These are phyloP conservation scores for Rutstroemia sp. DNA, from an alignment of 2,329 filamentous ascomycete species.

Conservation along the genomic window DNA sequence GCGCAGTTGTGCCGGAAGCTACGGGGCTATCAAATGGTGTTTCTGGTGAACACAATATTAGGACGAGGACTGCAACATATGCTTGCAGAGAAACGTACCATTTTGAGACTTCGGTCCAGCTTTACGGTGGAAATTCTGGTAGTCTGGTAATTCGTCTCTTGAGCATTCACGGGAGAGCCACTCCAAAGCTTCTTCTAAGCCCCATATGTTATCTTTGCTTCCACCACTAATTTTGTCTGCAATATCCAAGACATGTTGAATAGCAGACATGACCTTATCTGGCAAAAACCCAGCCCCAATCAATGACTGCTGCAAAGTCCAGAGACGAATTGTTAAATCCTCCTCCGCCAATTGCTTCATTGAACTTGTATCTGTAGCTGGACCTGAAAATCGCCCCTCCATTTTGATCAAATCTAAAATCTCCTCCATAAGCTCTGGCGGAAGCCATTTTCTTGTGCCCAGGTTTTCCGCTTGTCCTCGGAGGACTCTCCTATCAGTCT, in stretches of 20 bases:
- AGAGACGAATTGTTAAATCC: conserved; percentile 70
- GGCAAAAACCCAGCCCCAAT: conserved; percentile 60
- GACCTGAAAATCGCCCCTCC: conserved; percentile 49
- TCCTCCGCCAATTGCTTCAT: conserved; percentile 60
- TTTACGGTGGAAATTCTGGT: conserved; percentile 44
- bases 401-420: conserved; percentile 66
- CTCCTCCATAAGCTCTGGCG: conserved; percentile 68
- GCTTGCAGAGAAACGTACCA: conserved; percentile 19
- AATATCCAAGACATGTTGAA: conserved; percentile 61
- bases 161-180: conserved; percentile 79
- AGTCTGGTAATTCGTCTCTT: conserved; percentile 62
- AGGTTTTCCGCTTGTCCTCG: conserved; percentile 69
- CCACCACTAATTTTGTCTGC: conserved; percentile 51
- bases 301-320: conserved; percentile 74
- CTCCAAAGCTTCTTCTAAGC: conserved; percentile 78
- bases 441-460: conserved; percentile 71
- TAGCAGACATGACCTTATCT: conserved; percentile 52
- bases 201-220: conserved; percentile 67
- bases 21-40: conserved; percentile 27
- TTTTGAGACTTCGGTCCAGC: conserved; percentile 22
- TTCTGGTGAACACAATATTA: conserved; percentile 18
- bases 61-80: not conserved
- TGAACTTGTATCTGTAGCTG: conserved; percentile 26
- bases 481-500: conserved; percentile 79
- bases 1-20: conserved; percentile 28